A percentile compares a stretch with the other conserved stretches of the same genome.
These are phyloP conservation scores for Penicillium brevicompactum DNA, from an alignment of 2,329 filamentous ascomycete species.

Conservation along the genomic window DNA sequence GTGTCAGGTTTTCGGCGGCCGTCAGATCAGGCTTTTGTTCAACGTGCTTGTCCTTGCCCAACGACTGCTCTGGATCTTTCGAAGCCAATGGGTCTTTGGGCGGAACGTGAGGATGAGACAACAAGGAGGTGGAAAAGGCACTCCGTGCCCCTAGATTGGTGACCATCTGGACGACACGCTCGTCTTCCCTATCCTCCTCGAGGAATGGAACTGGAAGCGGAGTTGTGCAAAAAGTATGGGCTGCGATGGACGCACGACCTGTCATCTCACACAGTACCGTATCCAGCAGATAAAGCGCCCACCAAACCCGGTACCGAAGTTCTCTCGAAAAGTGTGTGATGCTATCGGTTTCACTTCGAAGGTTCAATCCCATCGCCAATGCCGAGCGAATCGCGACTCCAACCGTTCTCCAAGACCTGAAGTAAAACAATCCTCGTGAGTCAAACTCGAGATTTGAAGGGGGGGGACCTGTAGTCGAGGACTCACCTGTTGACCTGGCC, in stretches of 20 bases:
- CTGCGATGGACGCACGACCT: constrained; percentile 43
- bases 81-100: constrained; percentile 7
- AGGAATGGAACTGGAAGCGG: constrained; percentile 43
- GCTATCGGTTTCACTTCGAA: constrained; percentile 42
- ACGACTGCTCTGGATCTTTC: constrained; percentile 14
- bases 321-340: constrained; percentile 43
- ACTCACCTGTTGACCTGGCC: constrained; percentile 47
- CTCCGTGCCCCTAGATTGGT: constrained; percentile 35
- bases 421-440: background rate
- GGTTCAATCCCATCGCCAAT: constrained; percentile 45
- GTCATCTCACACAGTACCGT: constrained; percentile 45
- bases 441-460: background rate
- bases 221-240: constrained; percentile 44
- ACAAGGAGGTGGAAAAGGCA: constrained; percentile 27
- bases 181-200: constrained; percentile 40
- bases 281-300: constrained; percentile 46
- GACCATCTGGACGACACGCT: constrained; percentile 36
- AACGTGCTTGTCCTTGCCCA: constrained; percentile 15
- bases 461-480: background rate
- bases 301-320: constrained; percentile 48
- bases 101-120: constrained; percentile 5
- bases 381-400: constrained; percentile 46
- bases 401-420: constrained; percentile 46
- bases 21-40: constrained; percentile 20
- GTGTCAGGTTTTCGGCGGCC: constrained; percentile 32